Percentiles rank a stretch among this genome's conserved stretches.
phyloP scores from a whole-genome alignment of 805 yeast species.

The Candida tallmaniae region DNA sequence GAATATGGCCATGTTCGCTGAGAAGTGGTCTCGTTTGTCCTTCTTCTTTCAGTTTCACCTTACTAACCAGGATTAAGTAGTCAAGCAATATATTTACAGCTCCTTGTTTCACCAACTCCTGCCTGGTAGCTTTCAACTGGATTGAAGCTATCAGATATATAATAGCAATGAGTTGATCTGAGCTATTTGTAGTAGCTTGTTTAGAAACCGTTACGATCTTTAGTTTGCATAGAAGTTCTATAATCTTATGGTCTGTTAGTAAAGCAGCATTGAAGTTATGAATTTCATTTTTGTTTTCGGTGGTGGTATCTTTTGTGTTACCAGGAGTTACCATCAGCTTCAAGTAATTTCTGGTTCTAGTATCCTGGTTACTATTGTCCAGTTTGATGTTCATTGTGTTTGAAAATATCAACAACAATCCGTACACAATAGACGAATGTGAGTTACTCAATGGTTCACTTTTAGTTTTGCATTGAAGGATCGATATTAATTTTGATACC shows the following conservation, averaged over 20 bases:
- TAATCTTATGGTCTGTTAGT: constrained; percentile 19
- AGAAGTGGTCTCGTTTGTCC: constrained; percentile 17
- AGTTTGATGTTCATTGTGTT: constrained; percentile 35
- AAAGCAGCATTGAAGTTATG: constrained; percentile 28
- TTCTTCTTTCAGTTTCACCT: constrained; percentile 12
- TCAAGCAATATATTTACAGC: constrained; percentile 35
- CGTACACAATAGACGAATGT: constrained; percentile 28
- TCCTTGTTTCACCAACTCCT: constrained; percentile 44
- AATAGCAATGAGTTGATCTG: constrained; percentile 26
- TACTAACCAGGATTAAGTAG: constrained; percentile 30
- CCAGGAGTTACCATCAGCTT: constrained; percentile 33
- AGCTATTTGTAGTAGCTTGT: constrained; percentile 10
- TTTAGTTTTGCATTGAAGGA: constrained; percentile 3
- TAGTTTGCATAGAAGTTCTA: constrained; percentile 15
- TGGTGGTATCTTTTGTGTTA: constrained; percentile 15
- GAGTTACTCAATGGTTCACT: constrained; percentile 5
- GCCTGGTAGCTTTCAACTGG: constrained; percentile 21
- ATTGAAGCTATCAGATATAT: constrained; percentile 30
- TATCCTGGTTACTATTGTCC: constrained; percentile 20
- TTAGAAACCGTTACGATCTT: constrained; percentile 14
- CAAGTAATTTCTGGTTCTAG: constrained; percentile 30
- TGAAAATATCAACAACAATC: constrained; percentile 36
- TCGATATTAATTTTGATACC: neutral
- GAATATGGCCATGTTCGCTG: constrained; percentile 11
- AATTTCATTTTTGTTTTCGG: constrained; percentile 19